phyloP scores from a whole-genome alignment of 2,329 filamentous ascomycete species.

The Calonectria honghensis region DNA sequence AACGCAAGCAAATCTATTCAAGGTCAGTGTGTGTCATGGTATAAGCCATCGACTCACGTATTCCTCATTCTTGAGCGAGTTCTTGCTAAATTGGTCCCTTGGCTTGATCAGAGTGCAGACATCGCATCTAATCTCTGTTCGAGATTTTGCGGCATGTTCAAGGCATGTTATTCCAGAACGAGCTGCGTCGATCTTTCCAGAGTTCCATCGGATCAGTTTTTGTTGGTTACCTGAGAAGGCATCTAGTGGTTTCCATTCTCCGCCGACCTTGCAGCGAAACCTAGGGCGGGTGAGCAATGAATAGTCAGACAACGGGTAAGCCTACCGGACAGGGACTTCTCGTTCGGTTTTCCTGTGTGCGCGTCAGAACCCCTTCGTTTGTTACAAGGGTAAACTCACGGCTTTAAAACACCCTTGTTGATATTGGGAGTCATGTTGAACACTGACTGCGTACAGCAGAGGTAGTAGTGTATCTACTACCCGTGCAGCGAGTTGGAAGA shows the following conservation, averaged over 20 bases:
- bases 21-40: slow-evolving; percentile 31
- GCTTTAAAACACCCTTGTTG: slow-evolving; percentile 36
- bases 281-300: slow-evolving; percentile 46
- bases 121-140: slow-evolving; percentile 56
- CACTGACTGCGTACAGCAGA: background rate
- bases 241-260: slow-evolving; percentile 59
- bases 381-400: slow-evolving; percentile 40
- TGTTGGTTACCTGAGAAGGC: slow-evolving; percentile 60
- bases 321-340: slow-evolving; percentile 41
- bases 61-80: slow-evolving; percentile 52
- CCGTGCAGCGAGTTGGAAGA: background rate
- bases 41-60: slow-evolving; percentile 52
- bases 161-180: slow-evolving; percentile 62
- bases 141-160: slow-evolving; percentile 55
- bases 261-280: slow-evolving; percentile 60
- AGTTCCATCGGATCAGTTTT: slow-evolving; percentile 49
- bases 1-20: slow-evolving; percentile 59
- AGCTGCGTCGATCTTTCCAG: slow-evolving; percentile 52
- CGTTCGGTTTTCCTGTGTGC: slow-evolving; percentile 32
- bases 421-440: slow-evolving; percentile 38
- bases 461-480: background rate
- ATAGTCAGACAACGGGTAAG: no score
- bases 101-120: slow-evolving; percentile 57
- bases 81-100: slow-evolving; percentile 57
- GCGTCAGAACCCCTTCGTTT: slow-evolving; percentile 6